phyloP scores from a whole-genome alignment of 345 rosid species.

The Acer yangbiense region DNA sequence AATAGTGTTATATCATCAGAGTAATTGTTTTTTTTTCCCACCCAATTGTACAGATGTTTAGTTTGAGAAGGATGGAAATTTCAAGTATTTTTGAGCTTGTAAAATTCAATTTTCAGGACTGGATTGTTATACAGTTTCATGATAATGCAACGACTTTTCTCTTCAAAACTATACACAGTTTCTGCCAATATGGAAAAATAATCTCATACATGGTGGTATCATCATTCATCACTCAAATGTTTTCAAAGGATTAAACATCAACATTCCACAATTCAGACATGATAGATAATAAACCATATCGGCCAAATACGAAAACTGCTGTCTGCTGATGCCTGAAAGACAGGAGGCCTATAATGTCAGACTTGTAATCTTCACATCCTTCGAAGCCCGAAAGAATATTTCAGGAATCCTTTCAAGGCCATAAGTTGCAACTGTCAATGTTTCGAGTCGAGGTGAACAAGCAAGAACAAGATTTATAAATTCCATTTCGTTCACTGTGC shows the following conservation, averaged over 20 bases:
- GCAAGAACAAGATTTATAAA: conserved; percentile 30
- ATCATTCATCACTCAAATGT: not conserved
- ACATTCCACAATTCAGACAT: not conserved
- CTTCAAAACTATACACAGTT: too few relatives aligned
- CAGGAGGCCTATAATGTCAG: conserved; percentile 16
- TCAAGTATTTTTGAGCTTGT: conserved; percentile 16
- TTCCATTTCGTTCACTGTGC: conserved; percentile 28
- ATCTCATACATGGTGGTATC: too few relatives aligned
- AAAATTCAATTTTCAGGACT: not conserved
- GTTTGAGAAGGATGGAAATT: conserved; percentile 24
- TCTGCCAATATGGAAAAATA: too few relatives aligned
- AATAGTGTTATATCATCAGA: conserved; percentile 27
- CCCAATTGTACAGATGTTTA: conserved; percentile 42
- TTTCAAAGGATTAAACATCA: not conserved
- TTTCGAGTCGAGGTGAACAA: conserved; percentile 31
- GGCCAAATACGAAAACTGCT: not conserved
- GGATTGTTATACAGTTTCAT: conserved; percentile 1
- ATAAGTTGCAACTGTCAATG: conserved; percentile 23
- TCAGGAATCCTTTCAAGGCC: conserved; percentile 23
- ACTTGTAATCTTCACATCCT: conserved; percentile 19
- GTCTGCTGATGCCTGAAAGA: not conserved
- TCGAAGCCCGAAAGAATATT: conserved; percentile 25
- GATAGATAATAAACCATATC: not conserved
- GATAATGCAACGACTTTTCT: not conserved
- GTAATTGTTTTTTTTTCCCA: conserved; percentile 2